Conservation (phyloP, 306 rosid species). For the Datisca glomerata region DNA sequence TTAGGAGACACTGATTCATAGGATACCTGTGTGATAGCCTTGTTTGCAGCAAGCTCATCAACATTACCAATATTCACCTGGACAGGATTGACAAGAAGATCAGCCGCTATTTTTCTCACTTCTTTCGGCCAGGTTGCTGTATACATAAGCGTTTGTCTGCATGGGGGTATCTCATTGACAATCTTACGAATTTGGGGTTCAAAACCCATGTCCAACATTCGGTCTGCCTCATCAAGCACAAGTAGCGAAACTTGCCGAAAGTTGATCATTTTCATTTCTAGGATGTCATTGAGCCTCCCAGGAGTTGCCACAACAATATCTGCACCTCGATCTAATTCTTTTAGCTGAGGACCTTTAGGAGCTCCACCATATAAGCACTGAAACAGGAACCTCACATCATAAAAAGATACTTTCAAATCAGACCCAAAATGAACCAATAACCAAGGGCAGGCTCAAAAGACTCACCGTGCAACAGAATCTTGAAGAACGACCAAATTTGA, state of each 20-base stretch:
- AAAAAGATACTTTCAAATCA: neutral
- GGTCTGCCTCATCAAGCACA: conserved; percentile 98
- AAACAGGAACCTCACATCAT: conserved; percentile 18
- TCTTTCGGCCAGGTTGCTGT: conserved; percentile 99
- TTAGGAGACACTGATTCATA: too few species aligned
- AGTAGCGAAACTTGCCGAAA: conserved; percentile 89
- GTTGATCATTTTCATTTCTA: conserved; percentile 85
- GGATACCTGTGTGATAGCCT: conserved; percentile 88
- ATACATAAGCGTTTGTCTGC: conserved; percentile 93
- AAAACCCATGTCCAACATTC: conserved; percentile 99
- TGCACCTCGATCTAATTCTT: conserved; percentile 89
- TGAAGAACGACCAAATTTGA: conserved; percentile 83
- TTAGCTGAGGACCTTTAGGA: conserved; percentile 76
- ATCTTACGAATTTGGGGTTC: conserved; percentile 98
- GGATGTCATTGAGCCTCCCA: conserved; percentile 92
- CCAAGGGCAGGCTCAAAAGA: conserved; percentile 1
- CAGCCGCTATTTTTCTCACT: conserved; percentile 90
- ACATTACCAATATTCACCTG: conserved; percentile 96
- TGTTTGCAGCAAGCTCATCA: conserved; percentile 95
- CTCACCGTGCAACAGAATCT: conserved; percentile 89
- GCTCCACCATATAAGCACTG: conserved; percentile 99
- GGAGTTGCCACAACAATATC: conserved; percentile 99
- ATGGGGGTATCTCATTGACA: conserved; percentile 94
- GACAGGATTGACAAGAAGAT: conserved; percentile 91
- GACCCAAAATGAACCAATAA: conserved; percentile 7